Evolutionary conservation across 805 yeast genomes (phyloP), one percentile per base, ranked within the genome.

Genomic region (Myxozyma udenii): DNA sequence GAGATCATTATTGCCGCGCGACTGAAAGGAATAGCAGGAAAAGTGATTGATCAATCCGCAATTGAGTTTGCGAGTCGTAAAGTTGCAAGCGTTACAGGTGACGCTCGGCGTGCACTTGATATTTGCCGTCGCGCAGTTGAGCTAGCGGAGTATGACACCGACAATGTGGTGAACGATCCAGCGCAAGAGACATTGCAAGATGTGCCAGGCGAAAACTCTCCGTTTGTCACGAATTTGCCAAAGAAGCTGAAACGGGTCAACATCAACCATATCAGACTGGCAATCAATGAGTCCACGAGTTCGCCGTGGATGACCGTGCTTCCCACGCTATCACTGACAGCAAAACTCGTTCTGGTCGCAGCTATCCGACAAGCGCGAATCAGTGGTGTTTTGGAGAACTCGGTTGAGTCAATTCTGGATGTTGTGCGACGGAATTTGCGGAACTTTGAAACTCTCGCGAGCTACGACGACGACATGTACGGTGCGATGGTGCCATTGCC

Each of bases 81-180:
- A 67, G 95, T 93, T 40, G 96, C 98, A 3, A 81, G 93, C 69
- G 97, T 93, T 2, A 86, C 95, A 66, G 98, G 99, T 52, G 99
- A 93, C 73, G 98, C 97, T 1, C 76, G 99, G 63, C 74, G 98
- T 53, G 97, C 96, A 0, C 72, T 93, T 49, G 85, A 85, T 51
- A 85, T 93, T 22, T 85, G 96, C 64, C 77, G 90, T 35, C 73
- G 97, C 51, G 96, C 97, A 0, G 84, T 90, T 5, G 96, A 88
- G 64, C 74, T 90, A 26, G 95, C 96, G 0, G 95, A 87, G 63
- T 63, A 69, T 30, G 85, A 83, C 19, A 53, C 79, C 75, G 62
- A 28, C 14, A 14, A 9, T 9, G 14, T 28, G 9, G 14, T 28
- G 14, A 9, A 9, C 14, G 33, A 9, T 9, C 9, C 12, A 9